Evolutionary conservation across 805 yeast species (phyloP), one percentile per base, ranked within the genome.

Genomic region (Kuraishia hungarica): DNA sequence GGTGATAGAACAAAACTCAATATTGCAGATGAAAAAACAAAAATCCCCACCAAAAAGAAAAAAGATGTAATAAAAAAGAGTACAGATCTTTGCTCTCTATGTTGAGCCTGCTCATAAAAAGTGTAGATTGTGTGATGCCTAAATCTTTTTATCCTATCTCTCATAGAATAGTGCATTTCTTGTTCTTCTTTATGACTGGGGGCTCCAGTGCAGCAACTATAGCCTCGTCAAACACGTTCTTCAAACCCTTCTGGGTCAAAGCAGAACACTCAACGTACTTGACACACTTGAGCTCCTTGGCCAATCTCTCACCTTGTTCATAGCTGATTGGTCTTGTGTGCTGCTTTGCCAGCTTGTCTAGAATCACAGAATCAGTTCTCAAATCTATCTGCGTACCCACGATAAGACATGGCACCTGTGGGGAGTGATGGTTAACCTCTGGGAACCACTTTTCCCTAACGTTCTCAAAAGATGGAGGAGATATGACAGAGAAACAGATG

Each of bases 391-490:
- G 98, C 13, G 98, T 94, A 61, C 99, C 99, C 48, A 93, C 98
- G 67, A 93, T 89, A 63, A 93, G 81, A 66, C 97, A 93, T 22
- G 98, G 97, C 51, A 92, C 97, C n/a, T 96, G 96, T 67, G 98
- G 96, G 65, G 88, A 92, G 73, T 93, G 97, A 70, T 92, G 97
- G 62, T 78, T 81, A 59, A 94, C 96, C 72, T 93, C 99, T 29
- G 98, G 98, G 75, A 92, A 87, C 99, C 99, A 93, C 74, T 93
- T 93, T 74, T 94, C 98, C 70, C 89, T 88, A 54, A 94, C 98
- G 75, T 93, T 93, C 73, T 94, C 98, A 71, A 93, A 94, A 21
- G 96, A 86, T 43, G 99, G 96, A 39, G 98, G 99, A 15, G 97
- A 91, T 62, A 96, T 92, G 57, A 94, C 97, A 43, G 96, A 87